Evolutionary conservation across 495 filamentous ascomycete species (phyloP), one percentile per base, ranked within the genome.

Genomic region (Hypoxylon trugodes): DNA sequence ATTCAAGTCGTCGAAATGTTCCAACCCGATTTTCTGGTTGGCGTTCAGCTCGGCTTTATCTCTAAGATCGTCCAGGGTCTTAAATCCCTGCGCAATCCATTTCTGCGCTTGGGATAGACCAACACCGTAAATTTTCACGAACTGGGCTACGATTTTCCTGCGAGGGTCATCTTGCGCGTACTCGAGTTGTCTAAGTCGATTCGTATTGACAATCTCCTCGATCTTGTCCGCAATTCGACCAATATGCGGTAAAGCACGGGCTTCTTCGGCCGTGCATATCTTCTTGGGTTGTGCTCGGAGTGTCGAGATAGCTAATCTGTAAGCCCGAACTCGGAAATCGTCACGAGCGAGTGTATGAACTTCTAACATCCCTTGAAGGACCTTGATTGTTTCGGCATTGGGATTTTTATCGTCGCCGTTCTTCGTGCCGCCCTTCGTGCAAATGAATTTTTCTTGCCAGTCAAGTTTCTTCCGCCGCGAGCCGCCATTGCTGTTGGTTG

Each of bases 141-240:
- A 97, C 1, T 79, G 61, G 26, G 86, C 86, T 12, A 97, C 73
- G 0, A 83, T 75, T 1, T 74, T 73, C 67, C 92, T 89, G 10
- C 80, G 78, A 0, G 87, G 82, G n/a, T 94, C 89, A 10, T 77
- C 66, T 49, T 81, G 84, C 0, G 89, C 81, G 25, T 81, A 77
- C 0, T 96, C 90, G 2, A 97, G 80, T 32, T 89, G 86, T 15
- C 85, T 82, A 0, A 98, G 85, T 10, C 79, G 79, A 68, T 93
- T 85, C 0, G 94, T 97, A 25, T 52, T 73, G 43, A 76, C 92
- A 42, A 97, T 97, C 69, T 98, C 95, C 68, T 96, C 89, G 52
- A 98, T 97, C 68, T 97, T 97, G 35, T 82, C 79, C 0, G 95
- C 95, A 12, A 98, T 84, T 6, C 77, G 51, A 25, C 95, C 95